phyloP scores from a whole-genome alignment of 306 rosid genomes.

The Rubus parviflorus region DNA sequence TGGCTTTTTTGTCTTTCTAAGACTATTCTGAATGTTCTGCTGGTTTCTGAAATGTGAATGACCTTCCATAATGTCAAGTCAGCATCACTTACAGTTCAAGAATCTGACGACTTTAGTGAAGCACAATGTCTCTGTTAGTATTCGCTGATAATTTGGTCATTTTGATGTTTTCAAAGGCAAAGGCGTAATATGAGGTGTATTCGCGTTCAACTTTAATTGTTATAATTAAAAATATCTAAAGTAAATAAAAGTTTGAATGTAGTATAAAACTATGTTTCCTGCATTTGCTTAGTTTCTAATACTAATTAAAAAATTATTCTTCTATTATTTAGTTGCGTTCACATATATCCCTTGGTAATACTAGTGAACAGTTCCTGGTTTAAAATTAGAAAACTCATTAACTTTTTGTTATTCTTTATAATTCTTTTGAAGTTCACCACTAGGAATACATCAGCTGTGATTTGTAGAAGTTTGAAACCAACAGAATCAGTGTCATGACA shows the following conservation, averaged over 20 bases:
- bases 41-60: background rate
- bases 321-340: background rate
- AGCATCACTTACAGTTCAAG: background rate
- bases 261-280: no score
- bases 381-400: background rate
- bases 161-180: background rate
- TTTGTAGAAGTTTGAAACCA: background rate
- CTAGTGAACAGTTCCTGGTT: background rate
- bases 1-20: background rate
- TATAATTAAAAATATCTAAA: background rate
- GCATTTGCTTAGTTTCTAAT: background rate
- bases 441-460: background rate
- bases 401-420: background rate
- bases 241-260: background rate
- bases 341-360: background rate
- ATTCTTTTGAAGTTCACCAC: background rate
- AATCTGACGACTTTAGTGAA: background rate
- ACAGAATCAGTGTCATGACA: background rate
- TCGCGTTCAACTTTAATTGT: background rate
- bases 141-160: background rate
- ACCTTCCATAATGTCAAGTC: conserved; percentile 8
- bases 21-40: background rate
- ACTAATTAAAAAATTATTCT: no score
- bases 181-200: background rate
- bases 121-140: background rate